Evolutionary conservation across 345 rosid genomes (phyloP), one percentile per base, ranked within the genome.

Genomic region (Murraya paniculata): DNA sequence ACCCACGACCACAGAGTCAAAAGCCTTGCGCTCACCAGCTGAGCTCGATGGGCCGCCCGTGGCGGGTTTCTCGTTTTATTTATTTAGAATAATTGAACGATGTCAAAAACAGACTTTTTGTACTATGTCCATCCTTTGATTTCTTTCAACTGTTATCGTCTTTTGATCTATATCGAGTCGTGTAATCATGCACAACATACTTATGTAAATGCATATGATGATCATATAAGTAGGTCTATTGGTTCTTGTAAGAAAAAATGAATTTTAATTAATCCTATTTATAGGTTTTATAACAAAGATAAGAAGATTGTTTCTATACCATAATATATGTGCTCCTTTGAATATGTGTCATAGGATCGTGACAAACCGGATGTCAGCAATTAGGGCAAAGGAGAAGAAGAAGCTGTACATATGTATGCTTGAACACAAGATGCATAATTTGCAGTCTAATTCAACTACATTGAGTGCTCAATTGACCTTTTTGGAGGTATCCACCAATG

Each of bases 321-420:
- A 48, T 10, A 9, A 13, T 9, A 0, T 39, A 14, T 48, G 55
- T n/a, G 31, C 7, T 28, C 9, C 56, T 55, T 45, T 72, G 74
- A 61, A 33, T 59, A 6, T 50, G 64, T 68, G 69, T 21, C 21
- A 38, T 64, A 81, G 84, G 55, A 77, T 81, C 10, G n/a, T 81
- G 7, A 39, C 78, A 53, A 81, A 81, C 25, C 21, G 84, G 11
- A 4, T 60, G 72, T 68, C 84, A 25, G 81, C 84, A 35, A 28
- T 48, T 27, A 81, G 75, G 67, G 48, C 84, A 64, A 81, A 81
- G 31, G 84, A 77, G 66, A 73, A 55, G 81, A 81, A 81, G 78
- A 77, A 68, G 78, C 19, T 77, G 28, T 22, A 77, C 22, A 48
- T 57, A 3, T 25, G 0, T 59, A 73, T 53, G 81, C 84, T 81